Evolutionary conservation across 2,329 filamentous ascomycete species (phyloP).

Genomic region (Calycina marina): DNA sequence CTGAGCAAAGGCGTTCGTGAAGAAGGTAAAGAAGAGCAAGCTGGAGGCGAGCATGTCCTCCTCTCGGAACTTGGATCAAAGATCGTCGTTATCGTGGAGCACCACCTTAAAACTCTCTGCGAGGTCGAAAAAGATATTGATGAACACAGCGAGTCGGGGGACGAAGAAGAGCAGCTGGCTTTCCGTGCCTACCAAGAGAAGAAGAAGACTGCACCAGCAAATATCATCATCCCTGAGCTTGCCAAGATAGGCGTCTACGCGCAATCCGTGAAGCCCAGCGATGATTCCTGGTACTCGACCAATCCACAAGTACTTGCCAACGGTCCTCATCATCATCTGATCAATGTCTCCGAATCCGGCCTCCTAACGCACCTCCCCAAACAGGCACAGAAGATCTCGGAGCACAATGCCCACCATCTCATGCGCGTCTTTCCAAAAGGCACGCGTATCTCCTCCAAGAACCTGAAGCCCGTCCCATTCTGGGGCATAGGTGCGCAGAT

Average conservation of each 20-base stretch:
- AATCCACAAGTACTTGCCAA: slow-evolving; percentile 28
- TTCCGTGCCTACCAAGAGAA: slow-evolving; percentile 27
- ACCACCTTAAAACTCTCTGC: slow-evolving; percentile 33
- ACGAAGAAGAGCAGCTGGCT: background rate
- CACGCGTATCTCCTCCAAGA: slow-evolving; percentile 50
- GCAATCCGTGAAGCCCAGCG: slow-evolving; percentile 51
- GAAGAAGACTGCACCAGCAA: slow-evolving; percentile 32
- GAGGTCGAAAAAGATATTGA: background rate
- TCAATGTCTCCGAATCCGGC: slow-evolving; percentile 54
- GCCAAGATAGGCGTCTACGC: slow-evolving; percentile 53
- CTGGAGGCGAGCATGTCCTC: slow-evolving; percentile 38
- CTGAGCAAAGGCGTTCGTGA: slow-evolving; percentile 41
- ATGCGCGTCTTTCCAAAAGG: slow-evolving; percentile 60
- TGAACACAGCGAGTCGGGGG: background rate
- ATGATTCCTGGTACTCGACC: slow-evolving; percentile 49
- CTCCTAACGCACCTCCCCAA: slow-evolving; percentile 36
- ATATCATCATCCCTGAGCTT: slow-evolving; percentile 47
- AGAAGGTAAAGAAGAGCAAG: slow-evolving; percentile 40
- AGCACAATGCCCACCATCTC: slow-evolving; percentile 49
- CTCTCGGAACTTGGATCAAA: slow-evolving; percentile 45
- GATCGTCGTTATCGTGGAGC: slow-evolving; percentile 54
- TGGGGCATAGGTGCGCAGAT: slow-evolving; percentile 56
- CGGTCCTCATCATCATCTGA: slow-evolving; percentile 47
- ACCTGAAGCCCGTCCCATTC: slow-evolving; percentile 46
- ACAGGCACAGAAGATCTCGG: slow-evolving; percentile 32